Conservation (phyloP, 495 filamentous ascomycete species). For the Annulohypoxylon maeteangense region DNA sequence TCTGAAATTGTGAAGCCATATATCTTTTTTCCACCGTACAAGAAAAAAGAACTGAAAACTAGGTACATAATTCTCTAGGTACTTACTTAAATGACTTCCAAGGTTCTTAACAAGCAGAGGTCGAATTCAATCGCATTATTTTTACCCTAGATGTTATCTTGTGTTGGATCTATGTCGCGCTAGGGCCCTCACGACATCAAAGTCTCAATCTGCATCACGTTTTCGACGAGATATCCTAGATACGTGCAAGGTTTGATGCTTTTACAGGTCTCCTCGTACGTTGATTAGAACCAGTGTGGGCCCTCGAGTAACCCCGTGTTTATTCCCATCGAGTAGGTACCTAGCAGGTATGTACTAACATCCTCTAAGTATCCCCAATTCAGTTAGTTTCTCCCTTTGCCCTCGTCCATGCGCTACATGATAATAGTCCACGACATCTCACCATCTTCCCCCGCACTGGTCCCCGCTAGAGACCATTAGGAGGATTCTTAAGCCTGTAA, state of each 20-base stretch:
- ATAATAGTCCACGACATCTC: slow-evolving; percentile 13
- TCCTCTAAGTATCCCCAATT: background rate
- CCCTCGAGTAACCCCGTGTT: slow-evolving; percentile 7
- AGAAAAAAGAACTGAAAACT: no score
- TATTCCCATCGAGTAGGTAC: background rate
- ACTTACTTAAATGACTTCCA: no score
- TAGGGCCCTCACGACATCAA: background rate
- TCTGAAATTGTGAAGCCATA: no score
- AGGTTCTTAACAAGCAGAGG: no score
- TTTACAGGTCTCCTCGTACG: background rate
- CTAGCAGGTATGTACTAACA: no score
- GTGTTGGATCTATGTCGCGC: background rate
- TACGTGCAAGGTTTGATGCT: background rate
- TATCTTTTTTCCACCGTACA: no score
- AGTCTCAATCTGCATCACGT: background rate
- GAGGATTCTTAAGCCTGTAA: slow-evolving; percentile 18
- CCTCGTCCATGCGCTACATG: background rate
- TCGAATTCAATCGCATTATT: no score
- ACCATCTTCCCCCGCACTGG: slow-evolving; percentile 27
- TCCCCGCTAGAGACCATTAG: slow-evolving; percentile 27
- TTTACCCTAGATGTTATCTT: background rate
- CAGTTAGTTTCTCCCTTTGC: background rate
- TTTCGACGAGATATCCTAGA: background rate
- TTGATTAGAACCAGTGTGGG: slow-evolving; percentile 5
- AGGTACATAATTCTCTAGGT: no score